Base-by-base conservation (phyloP, 805 yeast genomes). In the Brettanomyces anomalus region DNA sequence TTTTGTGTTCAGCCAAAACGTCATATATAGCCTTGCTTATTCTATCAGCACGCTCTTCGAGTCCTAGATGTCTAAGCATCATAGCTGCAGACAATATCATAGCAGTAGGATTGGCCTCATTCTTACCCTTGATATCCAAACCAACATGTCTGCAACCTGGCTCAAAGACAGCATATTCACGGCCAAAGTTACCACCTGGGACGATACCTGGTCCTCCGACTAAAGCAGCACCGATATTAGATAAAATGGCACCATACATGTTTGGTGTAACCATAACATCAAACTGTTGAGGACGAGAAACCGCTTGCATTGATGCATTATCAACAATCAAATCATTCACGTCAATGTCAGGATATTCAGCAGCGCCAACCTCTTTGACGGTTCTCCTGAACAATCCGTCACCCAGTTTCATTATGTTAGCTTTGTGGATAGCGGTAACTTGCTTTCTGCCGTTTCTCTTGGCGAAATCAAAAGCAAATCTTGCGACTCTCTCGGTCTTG, bases 61-160 rank as follows among this genome's bases (percentile, higher is more conserved):
- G 75, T 52, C 97, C 97, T 62, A 90, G 77, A 70, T 90, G 98
- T 72, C 96, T 85, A 71, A 90, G 78, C 81, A 90, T 67, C 83
- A 90, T 79, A 50, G 89, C 70, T 37, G 96, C 77, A 46, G 96
- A 86, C 60, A 93, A 74, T 58, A 90, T 84, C 90, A 90, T 84
- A 55, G 96, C 97, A 49, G 97, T 86, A 65, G 98, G 98, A 80
- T 90, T 90, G 52, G 97, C 97, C 51, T 86, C 76, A 74, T 87
- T 85, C 69, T 85, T 78, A 62, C 95, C 97, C 75, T 85, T 76
- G 66, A 93, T 85, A 68, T 90, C 97, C 57, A 90, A 76, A 69
- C 97, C 97, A 60, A 89, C 97, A 74, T 89, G 97, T 77, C 98
- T 85, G 72, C 97, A 89, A 71, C 97, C 98, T 59, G 98, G 97